Evolutionary conservation across 1,139 yeast genomes (phyloP).

Genomic region (Suzukiozyma palmioleophila): DNA sequence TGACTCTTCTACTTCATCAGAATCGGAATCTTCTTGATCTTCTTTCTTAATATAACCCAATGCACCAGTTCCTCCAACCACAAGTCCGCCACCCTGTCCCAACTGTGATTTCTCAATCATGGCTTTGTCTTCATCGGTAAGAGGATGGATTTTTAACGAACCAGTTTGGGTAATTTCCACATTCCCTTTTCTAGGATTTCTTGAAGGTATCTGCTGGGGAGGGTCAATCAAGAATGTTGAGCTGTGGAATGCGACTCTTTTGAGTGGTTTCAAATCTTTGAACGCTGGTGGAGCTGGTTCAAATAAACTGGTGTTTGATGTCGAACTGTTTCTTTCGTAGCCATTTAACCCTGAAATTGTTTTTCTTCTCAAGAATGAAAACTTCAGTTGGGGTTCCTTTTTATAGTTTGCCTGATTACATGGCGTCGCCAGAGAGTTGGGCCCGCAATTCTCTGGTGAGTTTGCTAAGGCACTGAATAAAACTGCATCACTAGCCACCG

Average conservation of each 20-base stretch:
- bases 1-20: slow-evolving; percentile 11
- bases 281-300: slow-evolving; percentile 18
- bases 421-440: slow-evolving; percentile 5
- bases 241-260: slow-evolving; percentile 68
- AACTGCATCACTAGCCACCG: slow-evolving; percentile 13
- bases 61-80: slow-evolving; percentile 77
- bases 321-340: slow-evolving; percentile 11
- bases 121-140: slow-evolving; percentile 56
- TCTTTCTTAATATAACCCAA: slow-evolving; percentile 34
- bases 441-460: slow-evolving; percentile 11
- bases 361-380: slow-evolving; percentile 24
- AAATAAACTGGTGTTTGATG: slow-evolving; percentile 6
- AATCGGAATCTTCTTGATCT: slow-evolving; percentile 7
- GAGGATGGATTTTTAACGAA: slow-evolving; percentile 53
- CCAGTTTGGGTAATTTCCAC: slow-evolving; percentile 66
- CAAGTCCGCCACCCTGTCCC: slow-evolving; percentile 65
- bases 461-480: slow-evolving; percentile 45
- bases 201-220: slow-evolving; percentile 65
- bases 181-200: slow-evolving; percentile 64
- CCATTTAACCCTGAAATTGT: slow-evolving; percentile 14
- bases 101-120: slow-evolving; percentile 41
- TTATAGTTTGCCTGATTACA: background rate
- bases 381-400: slow-evolving; percentile 14
- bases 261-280: slow-evolving; percentile 39
- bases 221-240: slow-evolving; percentile 71